Evolutionary conservation across 202 grass and related monocot species (phyloP).

Genomic region (Zizania palustris): DNA sequence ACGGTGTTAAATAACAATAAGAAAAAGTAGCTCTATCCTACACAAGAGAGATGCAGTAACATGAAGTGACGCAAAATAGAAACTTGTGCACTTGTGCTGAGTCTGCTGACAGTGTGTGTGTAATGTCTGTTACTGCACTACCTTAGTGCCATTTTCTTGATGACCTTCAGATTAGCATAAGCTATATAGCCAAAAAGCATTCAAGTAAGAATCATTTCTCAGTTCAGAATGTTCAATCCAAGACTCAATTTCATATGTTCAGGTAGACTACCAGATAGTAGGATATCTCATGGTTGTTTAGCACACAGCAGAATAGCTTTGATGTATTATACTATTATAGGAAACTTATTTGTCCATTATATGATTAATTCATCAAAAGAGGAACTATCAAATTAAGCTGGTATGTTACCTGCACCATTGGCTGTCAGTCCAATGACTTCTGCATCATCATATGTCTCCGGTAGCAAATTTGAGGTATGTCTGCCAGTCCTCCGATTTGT

Average conservation of each 20-base stretch:
- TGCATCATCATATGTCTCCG: slow-evolving; percentile 45
- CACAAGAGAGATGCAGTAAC: background rate
- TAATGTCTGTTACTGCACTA: too few species aligned
- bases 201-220: slow-evolving; percentile 24
- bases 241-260: background rate
- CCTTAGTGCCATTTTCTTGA: too few species aligned
- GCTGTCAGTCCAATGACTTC: slow-evolving; percentile 33
- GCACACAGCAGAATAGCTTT: slow-evolving; percentile 25
- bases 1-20: background rate
- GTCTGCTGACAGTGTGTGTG: too few species aligned
- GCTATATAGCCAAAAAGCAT: background rate
- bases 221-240: background rate
- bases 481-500: slow-evolving; percentile 22
- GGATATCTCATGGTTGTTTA: slow-evolving; percentile 27
- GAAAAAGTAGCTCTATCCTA: background rate
- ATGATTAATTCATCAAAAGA: slow-evolving; percentile 5
- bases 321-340: background rate
- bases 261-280: slow-evolving; percentile 18
- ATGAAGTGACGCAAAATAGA: background rate
- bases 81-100: too few species aligned
- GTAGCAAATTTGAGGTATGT: slow-evolving; percentile 44
- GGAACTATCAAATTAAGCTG: slow-evolving; percentile 5
- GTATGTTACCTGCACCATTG: slow-evolving; percentile 36
- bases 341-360: slow-evolving; percentile 4
- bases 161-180: slow-evolving; percentile 7